phyloP scores from a whole-genome alignment of 495 filamentous ascomycete species.

The Coniosporium apollinis region DNA sequence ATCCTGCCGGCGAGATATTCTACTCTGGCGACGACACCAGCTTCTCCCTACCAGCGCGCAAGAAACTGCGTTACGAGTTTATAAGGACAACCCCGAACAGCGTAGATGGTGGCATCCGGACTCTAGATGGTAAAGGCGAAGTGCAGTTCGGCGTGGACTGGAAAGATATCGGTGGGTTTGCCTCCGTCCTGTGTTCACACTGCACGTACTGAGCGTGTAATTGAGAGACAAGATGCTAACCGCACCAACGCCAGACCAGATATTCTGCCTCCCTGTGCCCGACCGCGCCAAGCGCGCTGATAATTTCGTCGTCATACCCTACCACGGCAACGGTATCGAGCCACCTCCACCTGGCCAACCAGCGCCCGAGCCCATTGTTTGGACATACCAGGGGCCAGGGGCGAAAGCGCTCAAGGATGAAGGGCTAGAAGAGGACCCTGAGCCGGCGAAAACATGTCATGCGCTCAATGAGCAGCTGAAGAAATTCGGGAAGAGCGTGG shows the following conservation, averaged over 20 bases:
- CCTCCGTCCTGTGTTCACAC: too few relatives aligned
- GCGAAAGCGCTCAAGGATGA: constrained; percentile 44
- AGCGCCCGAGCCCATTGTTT: constrained; percentile 56
- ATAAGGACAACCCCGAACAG: too few relatives aligned
- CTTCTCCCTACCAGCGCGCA: constrained; percentile 50
- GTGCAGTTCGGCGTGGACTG: constrained; percentile 54
- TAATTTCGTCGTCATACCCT: constrained; percentile 77
- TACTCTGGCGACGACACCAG: constrained; percentile 16
- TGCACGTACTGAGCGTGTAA: too few relatives aligned
- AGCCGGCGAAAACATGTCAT: constrained; percentile 37
- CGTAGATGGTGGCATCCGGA: too few relatives aligned
- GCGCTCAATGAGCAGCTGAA: constrained; percentile 36
- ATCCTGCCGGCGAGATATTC: too few relatives aligned
- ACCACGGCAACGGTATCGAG: constrained; percentile 38
- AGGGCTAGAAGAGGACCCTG: constrained; percentile 29
- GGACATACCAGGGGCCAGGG: constrained; percentile 58
- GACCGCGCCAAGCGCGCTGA: constrained; percentile 78
- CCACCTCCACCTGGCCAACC: constrained; percentile 19
- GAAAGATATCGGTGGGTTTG: constrained; percentile 61
- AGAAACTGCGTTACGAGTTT: constrained; percentile 80
- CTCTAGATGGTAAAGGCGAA: too few relatives aligned
- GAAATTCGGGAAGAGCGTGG: constrained; percentile 42
- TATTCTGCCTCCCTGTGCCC: constrained; percentile 57
- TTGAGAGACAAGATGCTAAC: too few relatives aligned
- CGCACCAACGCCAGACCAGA: too few relatives aligned